phyloP scores from a whole-genome alignment of 108 stramenopile species.

The Ochromonas danica region DNA sequence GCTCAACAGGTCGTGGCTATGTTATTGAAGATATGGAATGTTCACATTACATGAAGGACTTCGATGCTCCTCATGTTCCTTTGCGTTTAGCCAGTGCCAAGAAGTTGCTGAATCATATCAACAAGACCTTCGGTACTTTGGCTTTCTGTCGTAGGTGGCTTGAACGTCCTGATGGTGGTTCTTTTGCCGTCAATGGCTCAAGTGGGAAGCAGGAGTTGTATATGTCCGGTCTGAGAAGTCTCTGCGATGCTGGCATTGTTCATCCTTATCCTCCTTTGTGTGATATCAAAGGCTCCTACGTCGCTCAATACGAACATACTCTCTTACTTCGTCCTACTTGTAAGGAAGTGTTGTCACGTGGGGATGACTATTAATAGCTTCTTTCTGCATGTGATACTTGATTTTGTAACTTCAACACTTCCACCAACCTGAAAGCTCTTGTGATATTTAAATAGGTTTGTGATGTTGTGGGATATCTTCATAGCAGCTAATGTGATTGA shows the following conservation, averaged over 20 bases:
- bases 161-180: slow-evolving; percentile 92
- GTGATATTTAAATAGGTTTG: no score
- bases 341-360: slow-evolving; percentile 95
- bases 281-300: slow-evolving; percentile 90
- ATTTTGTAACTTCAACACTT: no score
- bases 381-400: no score
- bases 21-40: slow-evolving; percentile 97
- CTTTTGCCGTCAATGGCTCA: slow-evolving; percentile 70
- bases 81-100: slow-evolving; percentile 83
- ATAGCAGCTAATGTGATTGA: no score
- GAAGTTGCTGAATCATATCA: slow-evolving; percentile 88
- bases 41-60: slow-evolving; percentile 96
- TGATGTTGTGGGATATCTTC: no score
- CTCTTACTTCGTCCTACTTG: slow-evolving; percentile 87
- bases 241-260: slow-evolving; percentile 93
- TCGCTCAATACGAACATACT: slow-evolving; percentile 99
- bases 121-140: slow-evolving; percentile 97
- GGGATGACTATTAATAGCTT: slow-evolving; percentile 92
- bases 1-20: slow-evolving; percentile 87
- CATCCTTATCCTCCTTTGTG: slow-evolving; percentile 92
- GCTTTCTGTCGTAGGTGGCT: slow-evolving; percentile 98
- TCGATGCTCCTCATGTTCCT: slow-evolving; percentile 90
- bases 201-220: slow-evolving; percentile 84
- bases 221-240: slow-evolving; percentile 92
- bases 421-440: no score